These are phyloP conservation scores for Nannochloropsis salina DNA, from an alignment of 108 stramenopile species.

Conservation along the genomic window DNA sequence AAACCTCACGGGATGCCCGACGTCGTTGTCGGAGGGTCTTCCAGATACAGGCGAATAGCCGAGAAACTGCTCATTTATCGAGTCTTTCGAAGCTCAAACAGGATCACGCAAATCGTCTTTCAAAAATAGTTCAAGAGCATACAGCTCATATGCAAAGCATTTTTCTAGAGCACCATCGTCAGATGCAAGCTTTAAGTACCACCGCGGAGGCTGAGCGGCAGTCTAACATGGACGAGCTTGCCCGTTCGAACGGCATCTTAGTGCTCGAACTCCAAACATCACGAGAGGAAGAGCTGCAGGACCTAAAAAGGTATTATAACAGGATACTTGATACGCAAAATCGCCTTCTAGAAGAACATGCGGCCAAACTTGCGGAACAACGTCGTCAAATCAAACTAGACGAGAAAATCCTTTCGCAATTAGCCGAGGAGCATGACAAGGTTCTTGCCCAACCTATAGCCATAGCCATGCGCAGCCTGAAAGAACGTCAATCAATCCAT, in stretches of 20 bases:
- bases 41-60: not conserved
- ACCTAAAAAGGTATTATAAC: constrained; percentile 14
- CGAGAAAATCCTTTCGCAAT: not conserved
- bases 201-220: not conserved
- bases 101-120: not conserved
- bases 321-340: not conserved
- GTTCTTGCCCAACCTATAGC: constrained; percentile 10
- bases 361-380: not conserved
- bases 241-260: not conserved
- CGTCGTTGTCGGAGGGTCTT: not conserved
- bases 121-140: not conserved
- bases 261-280: not conserved
- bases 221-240: not conserved
- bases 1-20: not conserved
- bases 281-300: not conserved
- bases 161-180: not conserved
- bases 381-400: not conserved
- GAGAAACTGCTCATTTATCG: not conserved
- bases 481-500: not conserved
- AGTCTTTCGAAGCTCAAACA: not conserved
- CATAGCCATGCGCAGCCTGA: not conserved
- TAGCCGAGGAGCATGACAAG: not conserved
- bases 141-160: not conserved
- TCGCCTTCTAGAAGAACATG: not conserved
- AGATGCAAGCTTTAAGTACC: not conserved